phyloP scores from a whole-genome alignment of 2,329 filamentous ascomycete genomes.

The Colletotrichum siamense region DNA sequence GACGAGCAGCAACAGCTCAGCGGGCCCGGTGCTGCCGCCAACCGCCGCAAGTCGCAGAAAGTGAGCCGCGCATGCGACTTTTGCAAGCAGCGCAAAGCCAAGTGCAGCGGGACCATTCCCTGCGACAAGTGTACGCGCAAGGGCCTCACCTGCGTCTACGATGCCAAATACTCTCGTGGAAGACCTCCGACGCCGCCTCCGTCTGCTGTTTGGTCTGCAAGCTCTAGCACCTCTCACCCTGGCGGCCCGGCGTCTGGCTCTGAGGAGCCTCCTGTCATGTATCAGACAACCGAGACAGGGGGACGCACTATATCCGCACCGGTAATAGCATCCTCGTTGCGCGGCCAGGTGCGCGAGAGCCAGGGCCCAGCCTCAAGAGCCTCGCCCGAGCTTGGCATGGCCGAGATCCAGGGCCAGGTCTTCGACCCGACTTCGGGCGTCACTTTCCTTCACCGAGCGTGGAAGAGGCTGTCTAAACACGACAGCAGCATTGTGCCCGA shows the following conservation, averaged over 20 bases:
- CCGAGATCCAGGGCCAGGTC: constrained; percentile 56
- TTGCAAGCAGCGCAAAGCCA: constrained; percentile 42
- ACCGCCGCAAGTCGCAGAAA: constrained; percentile 31
- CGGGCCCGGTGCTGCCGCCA: background rate
- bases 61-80: constrained; percentile 43
- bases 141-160: constrained; percentile 31
- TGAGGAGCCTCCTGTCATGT: constrained; percentile 1
- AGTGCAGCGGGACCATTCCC: constrained; percentile 39
- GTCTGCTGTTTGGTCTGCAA: constrained; percentile 2
- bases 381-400: constrained; percentile 34
- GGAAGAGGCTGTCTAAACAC: constrained; percentile 54
- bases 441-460: constrained; percentile 60
- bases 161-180: constrained; percentile 37
- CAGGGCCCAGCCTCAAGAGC: constrained; percentile 24
- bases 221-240: background rate
- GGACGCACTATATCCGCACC: background rate
- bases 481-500: constrained; percentile 33
- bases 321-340: background rate
- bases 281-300: background rate
- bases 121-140: constrained; percentile 36
- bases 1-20: constrained; percentile 6
- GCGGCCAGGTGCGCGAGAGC: constrained; percentile 2
- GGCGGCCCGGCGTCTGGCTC: background rate
- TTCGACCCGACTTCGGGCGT: constrained; percentile 61
- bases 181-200: constrained; percentile 37